Evolutionary conservation across 371 early-diverging fungal genomes (phyloP).

Genomic region (Mortierella sp.): DNA sequence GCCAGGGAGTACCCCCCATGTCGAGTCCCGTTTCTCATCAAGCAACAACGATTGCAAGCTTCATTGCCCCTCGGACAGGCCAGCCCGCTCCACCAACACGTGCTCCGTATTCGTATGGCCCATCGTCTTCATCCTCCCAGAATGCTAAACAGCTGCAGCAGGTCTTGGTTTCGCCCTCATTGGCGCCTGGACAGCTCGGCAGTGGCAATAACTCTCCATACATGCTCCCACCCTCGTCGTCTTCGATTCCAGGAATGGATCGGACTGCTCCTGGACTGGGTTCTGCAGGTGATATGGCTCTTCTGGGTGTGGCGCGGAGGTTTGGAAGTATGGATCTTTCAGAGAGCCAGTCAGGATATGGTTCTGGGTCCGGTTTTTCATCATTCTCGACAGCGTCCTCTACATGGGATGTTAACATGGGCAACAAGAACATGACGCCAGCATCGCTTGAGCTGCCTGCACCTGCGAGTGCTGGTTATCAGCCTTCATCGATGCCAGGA

Average conservation of each 20-base stretch:
- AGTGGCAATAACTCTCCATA: not conserved
- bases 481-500: constrained; percentile 24
- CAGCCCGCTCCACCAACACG: constrained; percentile 42
- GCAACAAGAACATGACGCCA: constrained; percentile 14
- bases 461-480: constrained; percentile 27
- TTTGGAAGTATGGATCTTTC: constrained; percentile 41
- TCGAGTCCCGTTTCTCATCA: constrained; percentile 31
- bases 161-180: constrained; percentile 22
- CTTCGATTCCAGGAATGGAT: constrained; percentile 16
- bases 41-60: constrained; percentile 34
- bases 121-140: constrained; percentile 19
- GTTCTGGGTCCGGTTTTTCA: constrained; percentile 24
- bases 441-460: constrained; percentile 32
- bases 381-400: constrained; percentile 35
- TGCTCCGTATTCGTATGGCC: constrained; percentile 43
- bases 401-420: constrained; percentile 38
- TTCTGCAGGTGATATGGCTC: constrained; percentile 8
- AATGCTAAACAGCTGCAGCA: not conserved
- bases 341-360: constrained; percentile 21
- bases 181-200: constrained; percentile 6
- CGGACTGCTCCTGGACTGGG: constrained; percentile 12
- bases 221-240: too few species aligned
- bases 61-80: constrained; percentile 36
- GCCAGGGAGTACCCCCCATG: constrained; percentile 18
- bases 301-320: constrained; percentile 20